These are phyloP conservation scores for Fraxinus paxiana DNA, from an alignment of 305 asterid species.

Conservation along the genomic window DNA sequence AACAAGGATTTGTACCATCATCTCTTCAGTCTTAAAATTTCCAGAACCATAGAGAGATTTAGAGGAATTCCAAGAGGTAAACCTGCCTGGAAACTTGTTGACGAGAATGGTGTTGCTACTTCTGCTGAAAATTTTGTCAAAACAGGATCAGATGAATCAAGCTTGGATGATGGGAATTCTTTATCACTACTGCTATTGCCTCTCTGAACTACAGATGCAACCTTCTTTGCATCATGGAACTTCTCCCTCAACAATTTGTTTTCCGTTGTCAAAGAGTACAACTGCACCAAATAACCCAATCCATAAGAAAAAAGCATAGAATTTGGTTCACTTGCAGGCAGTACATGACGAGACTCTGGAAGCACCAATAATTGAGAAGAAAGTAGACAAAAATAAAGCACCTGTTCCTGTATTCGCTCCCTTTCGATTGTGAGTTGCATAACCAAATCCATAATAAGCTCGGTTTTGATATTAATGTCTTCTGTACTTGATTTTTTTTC, in stretches of 20 bases:
- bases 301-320: neutral
- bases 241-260: conserved; percentile 53
- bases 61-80: neutral
- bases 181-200: conserved; percentile 18
- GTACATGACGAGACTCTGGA: too few species aligned
- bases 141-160: conserved; percentile 16
- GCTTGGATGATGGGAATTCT: conserved; percentile 20
- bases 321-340: neutral
- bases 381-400: conserved; percentile 12
- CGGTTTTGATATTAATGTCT: conserved; percentile 49
- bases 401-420: conserved; percentile 70
- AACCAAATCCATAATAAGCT: conserved; percentile 57
- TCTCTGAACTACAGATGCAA: conserved; percentile 13
- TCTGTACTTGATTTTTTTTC: conserved; percentile 55
- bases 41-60: neutral
- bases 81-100: conserved; percentile 31
- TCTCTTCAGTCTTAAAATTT: neutral
- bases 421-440: conserved; percentile 63
- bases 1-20: neutral
- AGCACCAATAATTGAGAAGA: neutral
- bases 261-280: conserved; percentile 46
- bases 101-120: conserved; percentile 29
- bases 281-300: conserved; percentile 34
- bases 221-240: conserved; percentile 26
- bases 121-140: conserved; percentile 26